Base-by-base conservation (phyloP, 371 early-diverging fungal species). In the Haplosporangium sp. region DNA sequence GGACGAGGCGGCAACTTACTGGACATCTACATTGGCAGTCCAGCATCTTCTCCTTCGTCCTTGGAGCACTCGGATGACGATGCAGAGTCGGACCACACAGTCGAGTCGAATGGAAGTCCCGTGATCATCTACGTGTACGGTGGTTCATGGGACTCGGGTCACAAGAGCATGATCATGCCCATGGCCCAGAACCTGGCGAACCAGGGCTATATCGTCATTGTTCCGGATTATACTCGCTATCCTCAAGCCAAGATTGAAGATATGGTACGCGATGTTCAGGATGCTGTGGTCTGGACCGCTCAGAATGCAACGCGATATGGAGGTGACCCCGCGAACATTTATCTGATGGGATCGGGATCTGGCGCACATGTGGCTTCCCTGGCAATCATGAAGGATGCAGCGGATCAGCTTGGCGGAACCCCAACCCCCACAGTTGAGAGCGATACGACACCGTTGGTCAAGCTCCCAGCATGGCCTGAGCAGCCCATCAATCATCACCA, bases 321-420 rank as follows among this genome's bases (percentile, higher is more conserved):
- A 21, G 83, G 80, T 1, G 81, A 74, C 43, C 83, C 86, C 0
- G 23, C 50, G 13, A 68, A 66, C 41, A 81, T 87, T 36, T 82
- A 71, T 40, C 71, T 89, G 20, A 71, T 83, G 68, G 89, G 89
- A 8, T 85, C 87, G 43, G 83, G 83, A 20, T 84, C 86, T 0
- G 89, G 89, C 9, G 86, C 83, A 0, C 85, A 85, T 47, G 62
- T 87, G 18, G 72, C 84, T 4, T 82, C 83, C 13, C 64, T 86
- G 43, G 81, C 87, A 11, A 65, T 83, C 29, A 73, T 87, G 56
- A 72, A 84, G n/a, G 83, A 84, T 29, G 64, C 70, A 0, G 67
- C 73, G 12, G 64, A 70, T 14, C 77, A 77, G 45, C 43, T 77
- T 13, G 77, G 71, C 12, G 68, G 76, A 1, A 50, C 64, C 18